These are phyloP conservation scores for Begonia masoniana DNA, from an alignment of 306 rosid genomes.

Conservation along the genomic window DNA sequence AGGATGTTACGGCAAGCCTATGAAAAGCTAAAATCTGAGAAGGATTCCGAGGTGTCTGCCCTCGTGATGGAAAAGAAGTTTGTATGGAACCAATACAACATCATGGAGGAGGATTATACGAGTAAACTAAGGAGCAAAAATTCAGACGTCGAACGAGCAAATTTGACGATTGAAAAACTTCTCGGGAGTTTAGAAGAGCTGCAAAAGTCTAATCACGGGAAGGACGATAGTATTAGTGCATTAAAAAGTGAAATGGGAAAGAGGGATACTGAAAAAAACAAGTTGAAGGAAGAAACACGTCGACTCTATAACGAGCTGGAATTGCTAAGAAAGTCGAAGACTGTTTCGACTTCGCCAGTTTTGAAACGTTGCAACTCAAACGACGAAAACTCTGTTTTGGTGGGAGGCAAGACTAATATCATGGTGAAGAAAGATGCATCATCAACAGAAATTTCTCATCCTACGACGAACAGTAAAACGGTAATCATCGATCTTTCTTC, in stretches of 20 bases:
- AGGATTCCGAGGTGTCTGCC: constrained; percentile 40
- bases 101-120: not conserved
- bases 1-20: constrained; percentile 33
- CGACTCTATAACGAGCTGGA: constrained; percentile 46
- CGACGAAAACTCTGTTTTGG: constrained; percentile 10
- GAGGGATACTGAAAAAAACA: constrained; percentile 42
- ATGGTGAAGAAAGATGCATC: constrained; percentile 30
- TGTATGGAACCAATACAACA: not conserved
- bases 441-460: constrained; percentile 13
- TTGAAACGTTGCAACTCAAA: constrained; percentile 34
- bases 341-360: constrained; percentile 31
- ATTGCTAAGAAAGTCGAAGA: constrained; percentile 25
- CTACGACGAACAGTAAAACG: constrained; percentile 22
- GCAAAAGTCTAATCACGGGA: constrained; percentile 37
- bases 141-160: constrained; percentile 30
- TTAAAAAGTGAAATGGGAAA: constrained; percentile 32
- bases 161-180: not conserved
- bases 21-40: constrained; percentile 47
- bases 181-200: constrained; percentile 11
- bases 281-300: constrained; percentile 37
- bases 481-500: constrained; percentile 13
- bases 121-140: constrained; percentile 1
- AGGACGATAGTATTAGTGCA: constrained; percentile 38
- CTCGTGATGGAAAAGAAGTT: constrained; percentile 23
- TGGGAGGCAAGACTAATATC: constrained; percentile 14